phyloP scores from a whole-genome alignment of 495 filamentous ascomycete genomes.

The Xylaria palmicola region DNA sequence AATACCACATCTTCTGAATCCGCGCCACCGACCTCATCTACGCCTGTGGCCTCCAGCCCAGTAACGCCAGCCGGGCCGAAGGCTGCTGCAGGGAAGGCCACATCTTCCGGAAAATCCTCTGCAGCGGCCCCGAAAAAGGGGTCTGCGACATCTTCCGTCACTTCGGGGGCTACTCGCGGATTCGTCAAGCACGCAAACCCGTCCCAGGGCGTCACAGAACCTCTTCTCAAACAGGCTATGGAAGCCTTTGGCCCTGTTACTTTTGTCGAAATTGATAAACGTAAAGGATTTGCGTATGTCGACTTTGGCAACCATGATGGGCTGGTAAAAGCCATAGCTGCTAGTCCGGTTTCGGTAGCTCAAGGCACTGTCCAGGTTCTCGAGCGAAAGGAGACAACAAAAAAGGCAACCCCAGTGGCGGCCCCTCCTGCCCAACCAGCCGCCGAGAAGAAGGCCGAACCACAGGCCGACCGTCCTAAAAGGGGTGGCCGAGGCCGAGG shows the following conservation, averaged over 20 bases:
- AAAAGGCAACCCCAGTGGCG: slow-evolving; percentile 20
- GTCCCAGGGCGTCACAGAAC: slow-evolving; percentile 85
- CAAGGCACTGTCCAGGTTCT: slow-evolving; percentile 84
- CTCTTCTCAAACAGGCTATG: slow-evolving; percentile 69
- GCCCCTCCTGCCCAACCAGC: neutral
- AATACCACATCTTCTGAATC: slow-evolving; percentile 19
- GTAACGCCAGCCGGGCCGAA: slow-evolving; percentile 36
- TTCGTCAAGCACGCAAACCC: slow-evolving; percentile 92
- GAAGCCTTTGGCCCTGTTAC: slow-evolving; percentile 65
- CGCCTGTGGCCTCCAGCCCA: slow-evolving; percentile 31
- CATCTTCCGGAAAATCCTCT: slow-evolving; percentile 18
- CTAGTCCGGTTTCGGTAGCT: slow-evolving; percentile 75
- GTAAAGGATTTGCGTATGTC: slow-evolving; percentile 90
- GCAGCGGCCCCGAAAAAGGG: slow-evolving; percentile 25
- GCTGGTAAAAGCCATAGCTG: slow-evolving; percentile 74
- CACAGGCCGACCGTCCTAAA: slow-evolving; percentile 15
- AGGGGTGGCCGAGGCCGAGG: slow-evolving; percentile 13
- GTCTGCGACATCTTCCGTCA: slow-evolving; percentile 28
- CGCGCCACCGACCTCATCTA: slow-evolving; percentile 27
- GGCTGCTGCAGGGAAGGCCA: slow-evolving; percentile 27
- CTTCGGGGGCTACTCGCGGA: slow-evolving; percentile 68
- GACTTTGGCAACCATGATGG: slow-evolving; percentile 72
- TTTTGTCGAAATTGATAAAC: slow-evolving; percentile 84
- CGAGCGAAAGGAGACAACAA: slow-evolving; percentile 66
- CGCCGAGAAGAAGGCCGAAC: slow-evolving; percentile 11